Percentiles rank a stretch among this genome's conserved stretches.
These are phyloP conservation scores for Mycogone perniciosa DNA, from an alignment of 2,329 filamentous ascomycete species.

Conservation along the genomic window DNA sequence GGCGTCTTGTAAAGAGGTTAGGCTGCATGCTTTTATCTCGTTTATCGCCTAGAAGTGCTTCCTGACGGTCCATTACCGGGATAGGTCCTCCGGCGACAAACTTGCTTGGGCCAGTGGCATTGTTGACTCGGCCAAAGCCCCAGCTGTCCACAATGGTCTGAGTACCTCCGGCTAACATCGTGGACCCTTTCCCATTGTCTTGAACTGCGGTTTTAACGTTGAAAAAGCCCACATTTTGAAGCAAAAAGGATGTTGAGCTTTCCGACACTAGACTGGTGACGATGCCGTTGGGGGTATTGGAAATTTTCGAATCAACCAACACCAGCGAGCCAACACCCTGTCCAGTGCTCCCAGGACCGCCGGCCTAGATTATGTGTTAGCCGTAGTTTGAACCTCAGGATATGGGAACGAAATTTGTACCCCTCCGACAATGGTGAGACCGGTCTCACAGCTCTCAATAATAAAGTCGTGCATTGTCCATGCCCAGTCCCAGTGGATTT, in stretches of 20 bases:
- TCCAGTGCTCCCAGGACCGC: conserved; percentile 8
- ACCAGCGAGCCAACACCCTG: conserved; percentile 16
- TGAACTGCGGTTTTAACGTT: neutral
- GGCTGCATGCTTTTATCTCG: neutral
- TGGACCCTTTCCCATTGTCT: neutral
- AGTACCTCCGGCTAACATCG: neutral
- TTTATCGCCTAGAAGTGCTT: neutral
- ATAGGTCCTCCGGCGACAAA: neutral
- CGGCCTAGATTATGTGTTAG: neutral
- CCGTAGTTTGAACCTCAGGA: too few relatives aligned
- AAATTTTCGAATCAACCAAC: neutral
- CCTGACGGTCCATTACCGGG: neutral
- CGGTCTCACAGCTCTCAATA: conserved; percentile 35
- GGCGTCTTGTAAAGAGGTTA: neutral
- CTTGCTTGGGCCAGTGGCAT: neutral
- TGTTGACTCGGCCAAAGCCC: neutral
- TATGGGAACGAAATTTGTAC: neutral
- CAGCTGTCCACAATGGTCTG: neutral
- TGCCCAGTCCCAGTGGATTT: conserved; percentile 68
- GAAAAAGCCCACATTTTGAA: conserved; percentile 8
- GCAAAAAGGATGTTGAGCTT: conserved; percentile 13
- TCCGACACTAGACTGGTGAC: conserved; percentile 8
- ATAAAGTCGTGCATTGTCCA: conserved; percentile 51
- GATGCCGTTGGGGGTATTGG: neutral
- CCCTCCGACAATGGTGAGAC: conserved; percentile 38